Conservation (phyloP, 2,329 filamentous ascomycete species). For the Celoporthe dispersa region DNA sequence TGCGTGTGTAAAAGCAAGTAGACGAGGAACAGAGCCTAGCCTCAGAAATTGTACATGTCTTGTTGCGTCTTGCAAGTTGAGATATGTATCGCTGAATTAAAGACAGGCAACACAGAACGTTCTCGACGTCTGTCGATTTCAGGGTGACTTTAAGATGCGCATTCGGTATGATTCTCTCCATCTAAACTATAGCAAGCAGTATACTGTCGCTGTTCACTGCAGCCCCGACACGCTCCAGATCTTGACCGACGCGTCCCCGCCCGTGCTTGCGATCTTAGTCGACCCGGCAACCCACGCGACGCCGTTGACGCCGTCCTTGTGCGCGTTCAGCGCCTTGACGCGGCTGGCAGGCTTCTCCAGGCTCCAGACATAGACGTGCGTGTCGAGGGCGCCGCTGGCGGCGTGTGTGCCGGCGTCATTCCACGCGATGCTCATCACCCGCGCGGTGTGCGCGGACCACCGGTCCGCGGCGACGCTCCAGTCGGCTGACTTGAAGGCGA, state of each 20-base stretch:
- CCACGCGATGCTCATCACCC: conserved; percentile 70
- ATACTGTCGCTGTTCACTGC: conserved; percentile 39
- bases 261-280: conserved; percentile 74
- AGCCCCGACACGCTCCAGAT: conserved; percentile 74
- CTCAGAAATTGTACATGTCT: not conserved
- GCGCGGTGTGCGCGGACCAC: conserved; percentile 65
- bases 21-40: not conserved
- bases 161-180: not conserved
- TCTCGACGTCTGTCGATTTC: not conserved
- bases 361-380: conserved; percentile 92
- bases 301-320: conserved; percentile 94
- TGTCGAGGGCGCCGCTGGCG: conserved; percentile 85
- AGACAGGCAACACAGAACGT: not conserved
- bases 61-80: not conserved
- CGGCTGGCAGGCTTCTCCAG: conserved; percentile 80
- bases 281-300: conserved; percentile 74
- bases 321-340: conserved; percentile 83
- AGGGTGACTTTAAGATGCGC: not conserved
- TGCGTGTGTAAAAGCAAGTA: too few species aligned
- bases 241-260: conserved; percentile 90
- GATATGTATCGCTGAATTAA: not conserved
- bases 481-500: conserved; percentile 71
- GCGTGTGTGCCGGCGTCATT: conserved; percentile 76
- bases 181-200: not conserved
- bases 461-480: conserved; percentile 78